A percentile compares a stretch with the other conserved stretches of the same genome.
Conservation (phyloP, 2,329 filamentous ascomycete genomes). For the Pseudocercospora cruenta region DNA sequence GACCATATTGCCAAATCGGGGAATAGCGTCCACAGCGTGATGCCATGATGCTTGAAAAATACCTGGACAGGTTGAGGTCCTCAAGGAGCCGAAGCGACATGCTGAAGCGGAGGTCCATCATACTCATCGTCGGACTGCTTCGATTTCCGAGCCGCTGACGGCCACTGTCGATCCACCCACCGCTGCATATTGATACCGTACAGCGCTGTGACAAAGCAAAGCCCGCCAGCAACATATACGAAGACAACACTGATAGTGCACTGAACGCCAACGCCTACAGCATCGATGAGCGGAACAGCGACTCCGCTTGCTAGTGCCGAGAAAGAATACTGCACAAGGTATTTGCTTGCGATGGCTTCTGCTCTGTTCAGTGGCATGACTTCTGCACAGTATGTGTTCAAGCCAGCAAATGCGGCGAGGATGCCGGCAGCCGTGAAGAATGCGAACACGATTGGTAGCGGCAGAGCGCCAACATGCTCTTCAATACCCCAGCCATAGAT, state of each 20-base stretch:
- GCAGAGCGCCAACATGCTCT: constrained; percentile 54
- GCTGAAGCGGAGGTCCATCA: constrained; percentile 9
- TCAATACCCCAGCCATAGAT: constrained; percentile 67
- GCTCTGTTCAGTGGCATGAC: constrained; percentile 71
- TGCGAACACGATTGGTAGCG: constrained; percentile 67
- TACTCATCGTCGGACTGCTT: not conserved
- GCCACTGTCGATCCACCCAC: constrained; percentile 23
- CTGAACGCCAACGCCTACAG: constrained; percentile 70
- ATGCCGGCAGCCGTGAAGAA: constrained; percentile 72
- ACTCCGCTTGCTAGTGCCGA: constrained; percentile 69
- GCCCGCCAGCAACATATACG: constrained; percentile 24
- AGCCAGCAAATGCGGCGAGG: constrained; percentile 70
- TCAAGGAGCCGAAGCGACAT: constrained; percentile 20
- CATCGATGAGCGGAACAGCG: constrained; percentile 69
- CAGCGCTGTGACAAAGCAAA: constrained; percentile 22
- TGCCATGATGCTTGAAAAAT: too few relatives aligned
- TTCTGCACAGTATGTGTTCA: constrained; percentile 79
- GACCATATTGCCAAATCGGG: too few relatives aligned
- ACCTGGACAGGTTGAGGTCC: too few relatives aligned
- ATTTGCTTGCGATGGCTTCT: constrained; percentile 73
- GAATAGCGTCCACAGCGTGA: too few relatives aligned
- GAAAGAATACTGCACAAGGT: constrained; percentile 73
- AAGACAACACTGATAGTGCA: constrained; percentile 27
- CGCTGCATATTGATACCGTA: constrained; percentile 27
- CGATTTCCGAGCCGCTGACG: not conserved